These are phyloP conservation scores for Cronartium quercuum DNA, from an alignment of 1,284 basidiomycete species.

Conservation along the genomic window DNA sequence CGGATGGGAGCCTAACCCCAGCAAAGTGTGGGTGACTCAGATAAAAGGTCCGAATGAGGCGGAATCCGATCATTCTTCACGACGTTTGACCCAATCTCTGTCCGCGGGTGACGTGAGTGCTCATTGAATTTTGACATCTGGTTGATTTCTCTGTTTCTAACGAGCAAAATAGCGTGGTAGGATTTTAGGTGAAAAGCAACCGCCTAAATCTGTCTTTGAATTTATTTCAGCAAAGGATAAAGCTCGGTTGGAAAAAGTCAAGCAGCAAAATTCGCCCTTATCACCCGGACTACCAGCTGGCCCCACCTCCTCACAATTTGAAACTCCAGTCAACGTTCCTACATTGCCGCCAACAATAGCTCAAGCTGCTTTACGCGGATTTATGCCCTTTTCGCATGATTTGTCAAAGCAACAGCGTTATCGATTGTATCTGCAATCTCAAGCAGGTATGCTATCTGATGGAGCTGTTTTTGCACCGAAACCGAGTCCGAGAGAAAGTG, in stretches of 20 bases:
- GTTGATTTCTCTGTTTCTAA: neutral
- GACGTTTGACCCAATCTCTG: conserved; percentile 43
- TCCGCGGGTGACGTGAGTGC: conserved; percentile 46
- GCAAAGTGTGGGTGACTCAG: conserved; percentile 61
- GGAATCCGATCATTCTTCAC: conserved; percentile 52
- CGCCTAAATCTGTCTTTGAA: conserved; percentile 69
- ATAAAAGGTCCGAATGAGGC: conserved; percentile 54
- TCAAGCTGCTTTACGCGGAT: conserved; percentile 76
- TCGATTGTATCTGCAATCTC: conserved; percentile 68
- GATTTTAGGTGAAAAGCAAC: conserved; percentile 66
- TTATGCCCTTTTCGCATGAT: conserved; percentile 78
- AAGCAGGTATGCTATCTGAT: conserved; percentile 52
- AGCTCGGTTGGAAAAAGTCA: conserved; percentile 68
- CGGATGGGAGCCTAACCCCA: conserved; percentile 79
- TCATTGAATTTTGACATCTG: neutral
- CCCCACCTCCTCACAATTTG: neutral
- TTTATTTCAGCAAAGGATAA: conserved; percentile 84
- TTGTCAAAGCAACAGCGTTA: conserved; percentile 77
- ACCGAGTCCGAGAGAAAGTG: conserved; percentile 52
- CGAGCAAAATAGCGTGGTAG: conserved; percentile 60
- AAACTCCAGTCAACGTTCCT: conserved; percentile 55
- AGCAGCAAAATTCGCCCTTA: conserved; percentile 46
- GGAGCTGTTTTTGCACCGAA: conserved; percentile 39
- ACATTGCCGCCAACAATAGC: conserved; percentile 69
- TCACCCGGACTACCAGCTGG: conserved; percentile 1